Evolutionary conservation across 345 rosid species (phyloP), one percentile per base, ranked within the genome.

Genomic region (Murraya koenigii): DNA sequence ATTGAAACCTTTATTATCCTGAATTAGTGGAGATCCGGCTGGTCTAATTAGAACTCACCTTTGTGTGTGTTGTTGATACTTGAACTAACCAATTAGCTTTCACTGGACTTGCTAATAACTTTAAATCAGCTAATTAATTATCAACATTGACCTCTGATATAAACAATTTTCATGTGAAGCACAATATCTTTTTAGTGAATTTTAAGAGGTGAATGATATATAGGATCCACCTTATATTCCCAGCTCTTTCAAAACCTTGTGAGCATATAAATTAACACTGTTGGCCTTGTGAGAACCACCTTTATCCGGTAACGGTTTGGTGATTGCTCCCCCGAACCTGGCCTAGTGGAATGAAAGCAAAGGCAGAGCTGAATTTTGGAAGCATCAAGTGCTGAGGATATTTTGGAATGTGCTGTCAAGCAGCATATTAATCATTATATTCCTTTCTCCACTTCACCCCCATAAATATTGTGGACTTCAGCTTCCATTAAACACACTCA

Each of bases 381-480:
- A 52, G 56, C 56, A 52, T 52, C 56, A 79, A 78, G 78, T 56
- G 77, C 69, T 36, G 75, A 78, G 91, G 86, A 89, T 91, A 85
- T 91, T 86, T 88, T 76, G 72, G 92, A 87, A 87, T 90, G 86
- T 87, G 88, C 90, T 84, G 75, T 83, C 77, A 78, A 77, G 86
- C 85, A 82, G 80, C 83, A 66, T 68, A 72, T 78, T 81, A 82
- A 82, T 79, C 83, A 66, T 44, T 76, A 82, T 76, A 79, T 84
- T 80, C 89, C 78, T 66, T 78, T 76, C 77, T 62, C 66, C 20
- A 67, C 79, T 52, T 52, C 56, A 17, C 56, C 56, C 47, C 90
- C 88, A 88, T 92, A 89, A 84, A 88, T 90, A 83, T 28, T 72
- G 82, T 66, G 82, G 55, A 70, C 87, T 19, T 66, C 77, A 26